Base-by-base conservation (phyloP, 306 rosid species). In the Hippophae rhamnoides region DNA sequence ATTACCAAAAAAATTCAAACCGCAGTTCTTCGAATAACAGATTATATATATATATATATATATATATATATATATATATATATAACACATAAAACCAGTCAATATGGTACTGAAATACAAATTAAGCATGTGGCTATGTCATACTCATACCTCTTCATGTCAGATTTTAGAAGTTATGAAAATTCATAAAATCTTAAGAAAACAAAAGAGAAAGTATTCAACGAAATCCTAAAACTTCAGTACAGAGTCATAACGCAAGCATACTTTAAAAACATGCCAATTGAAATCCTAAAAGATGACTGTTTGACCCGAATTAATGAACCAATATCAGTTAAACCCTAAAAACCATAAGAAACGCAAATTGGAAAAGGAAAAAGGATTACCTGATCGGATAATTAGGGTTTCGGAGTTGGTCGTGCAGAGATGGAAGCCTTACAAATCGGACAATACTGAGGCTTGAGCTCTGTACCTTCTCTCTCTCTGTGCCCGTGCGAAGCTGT, bases 371-470 rank as follows among this genome's bases (percentile, higher is more conserved):
- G 41, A 45, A 38, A 38, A 55, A 47, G 10, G 41, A 47, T 41
- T 67, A 82, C 93, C 93, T 75, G 82, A 79, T 79, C 82, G 68
- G 72, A 79, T 63, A 59, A 38, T 77, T 75, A 75, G 86, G 82
- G 83, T 69, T 79, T 70, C 68, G 68, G 60, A 38, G 55, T 52
- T 10, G 52, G 45, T 48, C 12, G 47, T 13, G 38, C 13, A 57
- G 47, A 64, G 50, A 6, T 45, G 31, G 72, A 78, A 80, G 69
- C 79, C 85, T 70, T 13, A 67, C 47, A 66, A 63, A 70, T 49
- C 74, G 78, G 89, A 82, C 63, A 64, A 65, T 75, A 65, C 69
- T 50, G 80, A 65, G 62, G 26, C 52, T 31, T 38, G 27, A 54
- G 50, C 63, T 54, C 45, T 7, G 63, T 64, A 57, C 63, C 64